Evolutionary conservation across 257 asterid species (phyloP).

Genomic region (Ehretia macrophylla): DNA sequence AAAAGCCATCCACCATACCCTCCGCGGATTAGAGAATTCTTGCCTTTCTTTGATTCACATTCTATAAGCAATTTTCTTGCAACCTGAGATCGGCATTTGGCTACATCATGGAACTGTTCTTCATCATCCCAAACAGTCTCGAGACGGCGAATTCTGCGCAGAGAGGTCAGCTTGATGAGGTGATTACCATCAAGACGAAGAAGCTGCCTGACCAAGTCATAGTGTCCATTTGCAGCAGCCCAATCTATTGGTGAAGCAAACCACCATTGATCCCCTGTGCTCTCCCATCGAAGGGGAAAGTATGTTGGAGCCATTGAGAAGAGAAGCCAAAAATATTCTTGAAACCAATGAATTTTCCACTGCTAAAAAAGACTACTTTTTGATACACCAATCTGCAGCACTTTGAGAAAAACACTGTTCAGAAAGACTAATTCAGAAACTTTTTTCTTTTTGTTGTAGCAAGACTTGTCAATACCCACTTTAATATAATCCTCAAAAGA

Average conservation of each 20-base stretch:
- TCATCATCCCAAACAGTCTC: slow-evolving; percentile 99
- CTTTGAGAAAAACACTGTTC: slow-evolving; percentile 18
- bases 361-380: neutral
- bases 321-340: neutral
- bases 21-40: slow-evolving; percentile 57
- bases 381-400: slow-evolving; percentile 2
- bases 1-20: slow-evolving; percentile 96
- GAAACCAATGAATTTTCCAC: slow-evolving; percentile 1
- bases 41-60: slow-evolving; percentile 55
- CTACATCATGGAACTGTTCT: slow-evolving; percentile 75
- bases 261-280: slow-evolving; percentile 99
- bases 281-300: slow-evolving; percentile 96
- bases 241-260: slow-evolving; percentile 96
- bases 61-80: slow-evolving; percentile 58
- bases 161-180: slow-evolving; percentile 79
- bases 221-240: slow-evolving; percentile 98
- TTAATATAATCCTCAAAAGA: too few relatives aligned
- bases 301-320: slow-evolving; percentile 52
- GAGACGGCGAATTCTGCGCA: slow-evolving; percentile 78
- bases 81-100: slow-evolving; percentile 65
- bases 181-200: slow-evolving; percentile 93
- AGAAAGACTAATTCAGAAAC: slow-evolving; percentile 6
- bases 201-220: slow-evolving; percentile 77
- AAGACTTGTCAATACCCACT: too few relatives aligned
- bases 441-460: neutral